phyloP scores from a whole-genome alignment of 2,329 filamentous ascomycete species.

The Colletotrichum eremochloae region DNA sequence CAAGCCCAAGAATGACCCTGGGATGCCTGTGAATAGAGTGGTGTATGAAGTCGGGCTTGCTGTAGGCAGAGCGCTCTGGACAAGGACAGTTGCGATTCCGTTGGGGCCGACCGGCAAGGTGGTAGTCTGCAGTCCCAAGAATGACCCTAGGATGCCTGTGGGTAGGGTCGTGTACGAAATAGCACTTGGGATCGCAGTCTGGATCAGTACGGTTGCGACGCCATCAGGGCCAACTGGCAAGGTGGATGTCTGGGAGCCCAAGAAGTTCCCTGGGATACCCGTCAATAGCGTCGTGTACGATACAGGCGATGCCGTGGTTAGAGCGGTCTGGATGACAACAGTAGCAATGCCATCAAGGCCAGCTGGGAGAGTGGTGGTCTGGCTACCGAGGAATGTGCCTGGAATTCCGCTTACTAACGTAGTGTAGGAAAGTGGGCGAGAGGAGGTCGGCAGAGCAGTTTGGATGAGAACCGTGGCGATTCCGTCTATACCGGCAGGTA shows the following conservation, averaged over 20 bases:
- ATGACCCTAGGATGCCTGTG: neutral
- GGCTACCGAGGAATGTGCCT: conserved; percentile 7
- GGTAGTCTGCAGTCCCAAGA: neutral
- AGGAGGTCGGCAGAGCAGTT: neutral
- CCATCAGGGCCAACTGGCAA: neutral
- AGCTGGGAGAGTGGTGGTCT: conserved; percentile 2
- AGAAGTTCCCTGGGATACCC: neutral
- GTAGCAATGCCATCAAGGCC: conserved; percentile 24
- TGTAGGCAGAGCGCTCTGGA: neutral
- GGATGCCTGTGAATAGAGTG: neutral
- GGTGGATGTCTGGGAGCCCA: neutral
- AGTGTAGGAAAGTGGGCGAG: neutral
- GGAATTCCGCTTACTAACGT: conserved; percentile 17
- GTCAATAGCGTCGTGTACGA: conserved; percentile 20
- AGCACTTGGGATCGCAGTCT: neutral
- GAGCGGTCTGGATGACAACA: conserved; percentile 14
- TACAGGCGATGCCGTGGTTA: neutral
- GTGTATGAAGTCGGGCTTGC: neutral
- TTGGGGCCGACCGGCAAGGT: neutral
- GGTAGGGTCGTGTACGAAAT: neutral
- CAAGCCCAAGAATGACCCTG: neutral
- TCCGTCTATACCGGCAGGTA: neutral
- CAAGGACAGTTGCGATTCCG: conserved; percentile 8
- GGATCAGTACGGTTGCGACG: neutral
- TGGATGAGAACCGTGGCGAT: conserved; percentile 17